Evolutionary conservation across 345 rosid species (phyloP), one percentile per base, ranked within the genome.

Genomic region (Populus davidiana): DNA sequence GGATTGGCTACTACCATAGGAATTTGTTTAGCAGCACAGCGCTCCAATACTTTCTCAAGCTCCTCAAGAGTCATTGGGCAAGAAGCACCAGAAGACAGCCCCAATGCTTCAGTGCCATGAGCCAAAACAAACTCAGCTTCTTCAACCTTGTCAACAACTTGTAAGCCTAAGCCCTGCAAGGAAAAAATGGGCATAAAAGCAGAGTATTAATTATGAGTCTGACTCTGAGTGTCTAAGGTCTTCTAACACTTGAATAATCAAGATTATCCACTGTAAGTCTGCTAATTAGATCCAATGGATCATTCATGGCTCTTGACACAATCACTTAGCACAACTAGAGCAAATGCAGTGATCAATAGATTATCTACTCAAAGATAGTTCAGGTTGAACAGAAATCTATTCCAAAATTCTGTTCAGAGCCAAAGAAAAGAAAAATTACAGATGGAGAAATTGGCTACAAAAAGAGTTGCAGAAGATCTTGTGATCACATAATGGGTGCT

Each of bases 1-100:
- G 96, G 99, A 86, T 96, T 96, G 29, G 96, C 98, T 56, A 96
- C 99, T 16, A 93, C 89, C 97, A 96, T 90, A 9, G 98, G 99
- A 77, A 96, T 88, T 80, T 79, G 83, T 86, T 84, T 83, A 84
- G 86, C 85, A 73, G 90, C 97, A 80, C 94, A 87, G 18, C 44
- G 83, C 87, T 87, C 94, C 88, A 92, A 87, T 80, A 93, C 86
- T 84, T 90, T 88, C 88, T 93, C 97, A 29, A 93, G 92, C 73
- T 87, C 92, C 65, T 92, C 89, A 14, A 95, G 88, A 75, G 81
- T 76, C 90, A 62, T 85, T 23, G 94, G 91, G 74, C 76, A 72
- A 68, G 84, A 85, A 44, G 77, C 74, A 31, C 93, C 99, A 65
- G 93, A 90, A 76, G 96, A 75, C 76, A 81, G 91, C 67, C 98